These are phyloP conservation scores for Cryphonectria japonica DNA, from an alignment of 2,329 filamentous ascomycete species.

Conservation along the genomic window DNA sequence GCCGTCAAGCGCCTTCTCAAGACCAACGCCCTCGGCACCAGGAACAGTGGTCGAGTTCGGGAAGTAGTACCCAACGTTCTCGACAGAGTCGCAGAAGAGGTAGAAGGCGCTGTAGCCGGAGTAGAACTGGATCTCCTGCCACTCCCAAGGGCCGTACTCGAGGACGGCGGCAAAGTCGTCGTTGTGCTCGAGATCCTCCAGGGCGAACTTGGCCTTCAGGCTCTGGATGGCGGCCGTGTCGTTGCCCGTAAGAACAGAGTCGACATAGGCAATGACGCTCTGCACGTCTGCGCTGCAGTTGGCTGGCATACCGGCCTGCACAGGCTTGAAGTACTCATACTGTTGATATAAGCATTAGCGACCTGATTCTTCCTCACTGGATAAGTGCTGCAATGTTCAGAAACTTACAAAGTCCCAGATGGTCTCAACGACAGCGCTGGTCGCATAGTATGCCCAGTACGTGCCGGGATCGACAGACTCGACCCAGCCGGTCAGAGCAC, in stretches of 20 bases:
- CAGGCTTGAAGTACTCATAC: conserved; percentile 60
- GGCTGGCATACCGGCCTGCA: conserved; percentile 56
- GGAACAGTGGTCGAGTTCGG: conserved; percentile 50
- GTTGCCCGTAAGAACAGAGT: conserved; percentile 47
- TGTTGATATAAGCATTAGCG: background rate
- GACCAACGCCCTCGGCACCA: conserved; percentile 53
- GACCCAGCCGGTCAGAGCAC: conserved; percentile 58
- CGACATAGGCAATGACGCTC: conserved; percentile 56
- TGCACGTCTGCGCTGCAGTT: conserved; percentile 60
- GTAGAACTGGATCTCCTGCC: conserved; percentile 58
- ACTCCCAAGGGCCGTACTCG: conserved; percentile 59
- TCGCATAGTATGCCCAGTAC: conserved; percentile 62
- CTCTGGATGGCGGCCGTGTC: conserved; percentile 43
- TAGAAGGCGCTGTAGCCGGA: conserved; percentile 46
- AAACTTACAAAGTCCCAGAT: conserved; percentile 47
- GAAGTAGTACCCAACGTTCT: conserved; percentile 48
- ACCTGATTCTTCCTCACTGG: background rate
- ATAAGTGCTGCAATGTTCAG: too few species aligned
- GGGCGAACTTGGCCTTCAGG: conserved; percentile 55
- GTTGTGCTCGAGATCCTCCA: conserved; percentile 49
- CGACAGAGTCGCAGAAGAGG: conserved; percentile 54
- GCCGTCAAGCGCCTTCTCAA: conserved; percentile 54
- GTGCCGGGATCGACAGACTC: conserved; percentile 56
- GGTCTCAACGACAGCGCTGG: conserved; percentile 58
- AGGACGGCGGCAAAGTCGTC: conserved; percentile 54